Evolutionary conservation across 306 rosid genomes (phyloP).

Genomic region (Sesbania bispinosa): DNA sequence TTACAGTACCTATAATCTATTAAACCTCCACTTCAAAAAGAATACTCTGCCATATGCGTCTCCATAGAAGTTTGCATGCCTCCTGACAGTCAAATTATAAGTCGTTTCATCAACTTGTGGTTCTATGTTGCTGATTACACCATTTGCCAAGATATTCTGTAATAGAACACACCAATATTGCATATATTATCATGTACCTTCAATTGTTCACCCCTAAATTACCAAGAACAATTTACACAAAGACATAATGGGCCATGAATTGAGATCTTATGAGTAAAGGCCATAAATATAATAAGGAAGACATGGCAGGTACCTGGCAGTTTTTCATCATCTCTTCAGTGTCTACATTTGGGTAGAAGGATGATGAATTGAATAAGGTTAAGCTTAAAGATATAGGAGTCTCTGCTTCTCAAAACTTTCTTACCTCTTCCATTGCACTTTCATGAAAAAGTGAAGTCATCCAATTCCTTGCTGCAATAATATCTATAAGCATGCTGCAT

Average conservation of each 20-base stretch:
- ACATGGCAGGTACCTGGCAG: constrained; percentile 1
- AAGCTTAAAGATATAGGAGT: not conserved
- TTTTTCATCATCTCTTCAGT: not conserved
- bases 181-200: not conserved
- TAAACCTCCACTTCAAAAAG: not conserved
- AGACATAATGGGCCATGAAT: not conserved
- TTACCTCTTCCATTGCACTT: not conserved
- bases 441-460: not conserved
- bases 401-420: not conserved
- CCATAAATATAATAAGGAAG: not conserved
- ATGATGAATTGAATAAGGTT: not conserved
- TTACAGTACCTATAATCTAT: not conserved
- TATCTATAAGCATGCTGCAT: constrained; percentile 16
- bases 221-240: not conserved
- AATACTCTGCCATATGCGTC: not conserved
- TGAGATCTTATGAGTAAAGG: constrained; percentile 11
- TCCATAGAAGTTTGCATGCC: constrained; percentile 7
- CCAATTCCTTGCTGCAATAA: constrained; percentile 8
- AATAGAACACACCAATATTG: not conserved
- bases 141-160: not conserved
- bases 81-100: too few relatives aligned
- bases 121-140: not conserved
- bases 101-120: too few relatives aligned
- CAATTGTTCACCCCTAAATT: not conserved
- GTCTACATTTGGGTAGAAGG: not conserved